Conservation (phyloP, 768 basidiomycete genomes). For the Mrakia frigida region DNA sequence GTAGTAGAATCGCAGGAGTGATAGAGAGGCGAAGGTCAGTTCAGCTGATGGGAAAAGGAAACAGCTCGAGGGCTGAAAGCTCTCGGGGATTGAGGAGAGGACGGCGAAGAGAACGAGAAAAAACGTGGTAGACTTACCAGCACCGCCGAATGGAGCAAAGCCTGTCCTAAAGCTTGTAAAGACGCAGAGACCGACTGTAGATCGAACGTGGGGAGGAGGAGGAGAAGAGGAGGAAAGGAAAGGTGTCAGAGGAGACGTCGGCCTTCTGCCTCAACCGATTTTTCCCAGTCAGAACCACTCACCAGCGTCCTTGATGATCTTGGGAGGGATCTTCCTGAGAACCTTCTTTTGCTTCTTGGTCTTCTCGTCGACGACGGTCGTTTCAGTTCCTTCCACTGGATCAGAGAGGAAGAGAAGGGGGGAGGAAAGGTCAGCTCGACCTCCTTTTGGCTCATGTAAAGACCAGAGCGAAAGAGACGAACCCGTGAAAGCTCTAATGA, state of each 20-base stretch:
- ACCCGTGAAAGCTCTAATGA: constrained; percentile 44
- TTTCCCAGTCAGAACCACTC: background rate
- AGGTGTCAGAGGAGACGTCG: background rate
- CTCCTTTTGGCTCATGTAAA: background rate
- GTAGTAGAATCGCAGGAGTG: background rate
- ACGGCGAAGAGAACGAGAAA: background rate
- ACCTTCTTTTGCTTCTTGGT: constrained; percentile 38
- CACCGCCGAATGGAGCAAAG: constrained; percentile 45
- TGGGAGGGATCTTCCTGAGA: constrained; percentile 43
- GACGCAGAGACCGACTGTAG: constrained; percentile 41
- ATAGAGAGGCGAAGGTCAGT: background rate
- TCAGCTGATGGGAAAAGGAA: too few species aligned
- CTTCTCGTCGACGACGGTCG: constrained; percentile 31
- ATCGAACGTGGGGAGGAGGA: too few species aligned
- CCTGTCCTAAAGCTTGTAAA: constrained; percentile 43
- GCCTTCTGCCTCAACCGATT: background rate
- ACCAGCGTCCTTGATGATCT: constrained; percentile 18
- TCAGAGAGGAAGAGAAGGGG: background rate
- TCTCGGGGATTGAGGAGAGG: background rate
- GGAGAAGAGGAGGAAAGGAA: background rate
- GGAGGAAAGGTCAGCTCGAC: background rate
- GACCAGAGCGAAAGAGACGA: constrained; percentile 17
- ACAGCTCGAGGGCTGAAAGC: background rate
- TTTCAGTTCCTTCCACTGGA: constrained; percentile 34
- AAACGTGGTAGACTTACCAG: constrained; percentile 23